Evolutionary conservation across 148 eudicot species (phyloP).

Genomic region (Arbutus unedo): DNA sequence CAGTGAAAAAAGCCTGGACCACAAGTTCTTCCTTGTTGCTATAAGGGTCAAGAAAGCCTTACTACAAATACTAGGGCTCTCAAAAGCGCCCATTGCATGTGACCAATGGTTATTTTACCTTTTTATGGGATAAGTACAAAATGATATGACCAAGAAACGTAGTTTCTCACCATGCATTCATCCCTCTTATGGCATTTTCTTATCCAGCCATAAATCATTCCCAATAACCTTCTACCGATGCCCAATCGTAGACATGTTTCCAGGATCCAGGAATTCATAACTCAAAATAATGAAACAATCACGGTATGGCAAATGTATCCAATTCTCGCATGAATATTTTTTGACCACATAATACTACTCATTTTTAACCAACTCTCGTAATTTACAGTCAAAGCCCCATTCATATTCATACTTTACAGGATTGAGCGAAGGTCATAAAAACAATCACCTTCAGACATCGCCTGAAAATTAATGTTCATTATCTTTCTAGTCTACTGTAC

Average conservation of each 20-base stretch:
- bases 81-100: background rate
- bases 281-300: background rate
- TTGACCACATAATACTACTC: background rate
- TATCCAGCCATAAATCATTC: background rate
- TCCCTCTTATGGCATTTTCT: background rate
- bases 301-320: background rate
- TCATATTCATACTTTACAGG: background rate
- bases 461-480: background rate
- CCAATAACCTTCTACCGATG: background rate
- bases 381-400: background rate
- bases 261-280: background rate
- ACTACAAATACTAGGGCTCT: background rate
- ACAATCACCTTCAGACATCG: background rate
- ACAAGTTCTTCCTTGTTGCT: background rate
- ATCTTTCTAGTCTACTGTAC: background rate
- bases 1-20: background rate
- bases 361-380: background rate
- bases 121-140: background rate
- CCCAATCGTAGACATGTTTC: background rate
- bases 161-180: background rate
- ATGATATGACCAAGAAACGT: background rate
- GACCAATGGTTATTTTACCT: background rate
- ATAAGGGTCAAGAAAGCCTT: background rate
- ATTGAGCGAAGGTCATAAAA: background rate
- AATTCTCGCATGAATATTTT: background rate